Base-by-base conservation (phyloP, 371 early-diverging fungal species). In the Entomophthora muscae region DNA sequence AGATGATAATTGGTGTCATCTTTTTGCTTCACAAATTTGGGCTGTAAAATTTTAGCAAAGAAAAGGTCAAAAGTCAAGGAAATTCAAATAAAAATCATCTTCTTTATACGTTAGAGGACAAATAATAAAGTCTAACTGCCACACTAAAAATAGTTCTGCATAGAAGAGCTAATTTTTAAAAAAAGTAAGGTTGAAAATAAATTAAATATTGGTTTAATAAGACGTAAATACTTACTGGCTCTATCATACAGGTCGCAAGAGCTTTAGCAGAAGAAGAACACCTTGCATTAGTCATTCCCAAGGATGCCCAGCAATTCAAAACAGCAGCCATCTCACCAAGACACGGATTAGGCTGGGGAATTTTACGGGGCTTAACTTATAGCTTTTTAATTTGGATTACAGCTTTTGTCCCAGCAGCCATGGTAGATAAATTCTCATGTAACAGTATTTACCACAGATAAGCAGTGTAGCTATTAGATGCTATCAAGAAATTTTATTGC, bases 301-400 rank as follows among this genome's bases (percentile, higher is more conserved):
- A 42, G 3, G 78, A 73, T 10, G 80, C 66, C 82, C 82, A 82
- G 72, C 82, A 82, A 32, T 77, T 77, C 61, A 80, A 73, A 29
- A 82, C 67, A 22, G 76, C 66, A 22, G 78, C 67, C 67, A 82
- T 72, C 54, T 82, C 77, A 13, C 70, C 42, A 0, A 80, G 77
- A 64, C 82, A 82, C 3, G 75, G 75, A 2, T 75, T 22, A 23
- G 61, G 21, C 0, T 52, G 51, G 31, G 59, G 53, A 17, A 32
- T 56, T 63, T 72, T 72, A 42, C 64, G 67, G 13, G 67, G 64
- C 65, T 66, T 67, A 24, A 72, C 69, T 31, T 68, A 61, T 33
- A 74, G 71, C 64, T 67, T 67, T 28, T 67, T 68, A 21, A 74
- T 26, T 1, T 62, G 22, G 26, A 58, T 58, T 27, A 58, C 30